Base-by-base conservation (phyloP, 2,329 filamentous ascomycete genomes). In the Didymella keratinophila region DNA sequence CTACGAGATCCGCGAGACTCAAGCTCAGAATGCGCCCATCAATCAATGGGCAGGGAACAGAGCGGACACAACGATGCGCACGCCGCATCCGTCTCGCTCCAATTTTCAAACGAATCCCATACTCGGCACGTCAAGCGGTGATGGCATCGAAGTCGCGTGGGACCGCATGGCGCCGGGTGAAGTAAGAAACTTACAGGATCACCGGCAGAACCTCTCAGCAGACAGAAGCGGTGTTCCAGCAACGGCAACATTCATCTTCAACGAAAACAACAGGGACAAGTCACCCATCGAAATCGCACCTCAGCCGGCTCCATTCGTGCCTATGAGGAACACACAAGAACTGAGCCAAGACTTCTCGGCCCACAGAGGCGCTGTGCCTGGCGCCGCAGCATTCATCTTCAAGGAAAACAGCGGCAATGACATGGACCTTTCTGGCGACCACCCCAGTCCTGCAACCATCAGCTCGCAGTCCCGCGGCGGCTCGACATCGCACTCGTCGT, bases 341-440 rank as follows among this genome's bases (percentile, higher is more conserved):
- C 23, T 37, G 16, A 43, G 2, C 27, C 45, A 49, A 23, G 56
- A 47, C 39, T 46, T 43, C 21, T 52, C 52, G 10, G 42, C 48
- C 0, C 52, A 57, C 37, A 25, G 58, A 18, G 37, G 39, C 28
- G 18, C 52, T 1, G 18, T 32, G 7, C 49, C 49, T 18, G 59
- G 55, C 18, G 32, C 55, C 6, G 52, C 59, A 12, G 56, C 56
- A 1, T 62, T 67, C 47, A 44, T 58, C 36, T 66, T 70, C 45
- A 55, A 51, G 16, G 71, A 73, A 10, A 27, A 6, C 18, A 30
- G 6, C 12, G 56, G 52, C 8, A 70, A 56, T 32, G 76, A 78
- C 25, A 78, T 78, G 76, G 76, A 78, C 44, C 58, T 71, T 1
- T 73, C 74, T 4, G 72, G 49, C 46, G 74, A 76, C 51, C 67